These are phyloP conservation scores for Lactifluus echinatus DNA, from an alignment of 768 basidiomycete genomes.

Conservation along the genomic window DNA sequence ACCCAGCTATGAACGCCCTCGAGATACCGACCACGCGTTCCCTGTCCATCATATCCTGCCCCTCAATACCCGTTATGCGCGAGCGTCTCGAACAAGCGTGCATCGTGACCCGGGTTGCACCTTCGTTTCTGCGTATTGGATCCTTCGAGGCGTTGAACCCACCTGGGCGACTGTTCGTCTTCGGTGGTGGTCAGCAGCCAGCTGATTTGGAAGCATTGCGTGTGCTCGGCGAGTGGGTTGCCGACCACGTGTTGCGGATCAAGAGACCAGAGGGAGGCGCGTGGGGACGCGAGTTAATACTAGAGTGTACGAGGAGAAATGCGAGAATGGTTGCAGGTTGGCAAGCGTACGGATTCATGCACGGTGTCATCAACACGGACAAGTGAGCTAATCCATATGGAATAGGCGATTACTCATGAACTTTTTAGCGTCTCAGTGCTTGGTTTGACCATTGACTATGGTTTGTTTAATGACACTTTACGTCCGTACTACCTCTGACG, in stretches of 20 bases:
- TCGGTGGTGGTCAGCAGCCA: conserved; percentile 70
- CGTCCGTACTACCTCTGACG: neutral
- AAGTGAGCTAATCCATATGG: conserved; percentile 43
- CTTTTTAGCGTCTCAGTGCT: conserved; percentile 54
- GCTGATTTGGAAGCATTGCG: conserved; percentile 69
- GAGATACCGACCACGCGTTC: conserved; percentile 84
- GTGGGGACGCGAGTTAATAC: conserved; percentile 66
- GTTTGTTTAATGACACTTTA: conserved; percentile 25
- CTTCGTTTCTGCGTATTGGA: conserved; percentile 88
- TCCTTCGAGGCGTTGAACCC: conserved; percentile 82
- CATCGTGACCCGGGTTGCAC: conserved; percentile 72
- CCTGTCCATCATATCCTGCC: conserved; percentile 68
- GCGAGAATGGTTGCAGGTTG: conserved; percentile 90
- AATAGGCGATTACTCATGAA: neutral
- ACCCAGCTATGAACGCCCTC: conserved; percentile 64
- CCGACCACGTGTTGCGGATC: conserved; percentile 47
- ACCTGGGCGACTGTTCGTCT: conserved; percentile 51
- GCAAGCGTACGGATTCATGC: conserved; percentile 94
- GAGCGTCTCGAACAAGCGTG: conserved; percentile 68
- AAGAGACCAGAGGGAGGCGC: conserved; percentile 27
- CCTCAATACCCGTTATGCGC: conserved; percentile 62
- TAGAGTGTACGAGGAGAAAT: conserved; percentile 77
- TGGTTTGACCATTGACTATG: conserved; percentile 73
- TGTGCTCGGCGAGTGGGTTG: conserved; percentile 69
- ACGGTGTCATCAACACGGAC: conserved; percentile 96